A percentile compares a stretch with the other conserved stretches of the same genome.
phyloP scores from a whole-genome alignment of 1,139 yeast species.

The Pichia inconspicua region DNA sequence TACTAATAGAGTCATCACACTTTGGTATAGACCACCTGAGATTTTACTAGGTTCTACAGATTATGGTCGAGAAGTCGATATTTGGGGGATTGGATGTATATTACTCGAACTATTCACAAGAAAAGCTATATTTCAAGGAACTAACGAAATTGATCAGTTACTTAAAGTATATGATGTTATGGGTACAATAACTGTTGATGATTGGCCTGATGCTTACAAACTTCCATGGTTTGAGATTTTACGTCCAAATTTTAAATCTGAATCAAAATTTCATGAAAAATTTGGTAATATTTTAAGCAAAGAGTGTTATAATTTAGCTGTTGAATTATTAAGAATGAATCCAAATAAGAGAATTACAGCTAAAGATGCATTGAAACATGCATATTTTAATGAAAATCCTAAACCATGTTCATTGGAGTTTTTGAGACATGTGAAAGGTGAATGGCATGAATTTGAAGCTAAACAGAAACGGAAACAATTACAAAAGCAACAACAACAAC shows the following conservation, averaged over 20 bases:
- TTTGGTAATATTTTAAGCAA: slow-evolving; percentile 41
- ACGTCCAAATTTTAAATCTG: slow-evolving; percentile 46
- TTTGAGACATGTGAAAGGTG: slow-evolving; percentile 56
- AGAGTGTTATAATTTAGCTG: slow-evolving; percentile 59
- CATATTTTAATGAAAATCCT: slow-evolving; percentile 68
- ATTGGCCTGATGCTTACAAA: slow-evolving; percentile 70
- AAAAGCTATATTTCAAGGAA: slow-evolving; percentile 76
- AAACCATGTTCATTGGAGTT: slow-evolving; percentile 48
- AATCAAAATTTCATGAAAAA: slow-evolving; percentile 40
- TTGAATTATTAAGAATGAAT: slow-evolving; percentile 53
- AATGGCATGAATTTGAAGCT: slow-evolving; percentile 97
- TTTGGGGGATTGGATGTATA: slow-evolving; percentile 96
- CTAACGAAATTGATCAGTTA: slow-evolving; percentile 80
- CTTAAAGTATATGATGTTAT: slow-evolving; percentile 66
- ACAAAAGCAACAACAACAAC: slow-evolving; percentile 32
- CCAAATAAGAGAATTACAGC: slow-evolving; percentile 64
- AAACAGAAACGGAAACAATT: slow-evolving; percentile 69
- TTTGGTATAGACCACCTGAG: slow-evolving; percentile 98
- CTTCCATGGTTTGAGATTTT: slow-evolving; percentile 93
- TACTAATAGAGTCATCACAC: slow-evolving; percentile 88
- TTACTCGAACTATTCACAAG: slow-evolving; percentile 73
- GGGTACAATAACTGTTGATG: slow-evolving; percentile 77
- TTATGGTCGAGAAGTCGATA: slow-evolving; percentile 85
- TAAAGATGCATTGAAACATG: slow-evolving; percentile 51
- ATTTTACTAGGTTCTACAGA: slow-evolving; percentile 81